A percentile compares a stretch with the other conserved stretches of the same genome.
Evolutionary conservation across 371 early-diverging fungal genomes (phyloP).

Genomic region (Apophysomyces elegans): DNA sequence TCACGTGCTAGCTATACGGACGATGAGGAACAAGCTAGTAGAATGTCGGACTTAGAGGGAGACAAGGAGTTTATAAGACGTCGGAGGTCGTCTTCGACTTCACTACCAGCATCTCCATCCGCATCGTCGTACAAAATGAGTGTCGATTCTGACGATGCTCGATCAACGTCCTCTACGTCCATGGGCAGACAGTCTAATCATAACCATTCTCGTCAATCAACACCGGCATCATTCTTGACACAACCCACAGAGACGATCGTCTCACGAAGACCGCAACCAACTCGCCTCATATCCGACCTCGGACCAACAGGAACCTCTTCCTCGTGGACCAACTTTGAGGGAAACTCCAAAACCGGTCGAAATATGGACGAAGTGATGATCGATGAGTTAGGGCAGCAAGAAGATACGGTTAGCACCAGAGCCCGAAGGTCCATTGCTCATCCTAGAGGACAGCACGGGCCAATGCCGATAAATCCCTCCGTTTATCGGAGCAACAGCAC

Average conservation of each 20-base stretch:
- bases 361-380: constrained; percentile 1
- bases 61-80: constrained; percentile 11
- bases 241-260: neutral
- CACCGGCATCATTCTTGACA: constrained; percentile 8
- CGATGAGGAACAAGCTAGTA: constrained; percentile 31
- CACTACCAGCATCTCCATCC: constrained; percentile 31
- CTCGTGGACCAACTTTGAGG: neutral
- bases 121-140: constrained; percentile 47
- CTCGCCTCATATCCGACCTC: constrained; percentile 10
- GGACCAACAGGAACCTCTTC: neutral
- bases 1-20: constrained; percentile 19
- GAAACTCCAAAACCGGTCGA: neutral
- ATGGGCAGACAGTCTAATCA: constrained; percentile 9
- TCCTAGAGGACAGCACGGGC: constrained; percentile 4
- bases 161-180: constrained; percentile 30
- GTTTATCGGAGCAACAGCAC: constrained; percentile 15
- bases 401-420: neutral
- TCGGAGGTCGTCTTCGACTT: constrained; percentile 23
- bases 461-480: neutral
- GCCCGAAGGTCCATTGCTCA: neutral
- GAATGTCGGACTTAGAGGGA: constrained; percentile 38
- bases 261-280: neutral
- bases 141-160: constrained; percentile 46
- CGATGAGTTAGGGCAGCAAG: neutral
- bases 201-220: constrained; percentile 1